These are phyloP conservation scores for Carex sylvatica DNA, from an alignment of 202 grass and related monocot species.

Conservation along the genomic window DNA sequence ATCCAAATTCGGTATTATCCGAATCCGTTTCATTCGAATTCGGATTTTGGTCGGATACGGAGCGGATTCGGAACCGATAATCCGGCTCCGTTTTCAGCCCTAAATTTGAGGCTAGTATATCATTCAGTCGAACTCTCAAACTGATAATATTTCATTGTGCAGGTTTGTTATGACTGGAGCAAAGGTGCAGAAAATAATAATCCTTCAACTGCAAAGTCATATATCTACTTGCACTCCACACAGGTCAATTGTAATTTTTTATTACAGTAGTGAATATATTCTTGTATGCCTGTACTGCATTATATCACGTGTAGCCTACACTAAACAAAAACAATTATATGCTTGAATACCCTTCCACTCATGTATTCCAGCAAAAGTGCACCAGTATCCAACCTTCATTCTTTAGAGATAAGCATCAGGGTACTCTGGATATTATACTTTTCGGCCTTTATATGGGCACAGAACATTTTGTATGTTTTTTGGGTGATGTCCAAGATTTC, in stretches of 20 bases:
- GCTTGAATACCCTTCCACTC: background rate
- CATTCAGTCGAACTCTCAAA: background rate
- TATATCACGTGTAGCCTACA: no score
- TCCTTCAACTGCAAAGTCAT: constrained; percentile 71
- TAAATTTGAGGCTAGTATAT: no score
- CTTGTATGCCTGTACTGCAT: background rate
- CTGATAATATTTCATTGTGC: constrained; percentile 23
- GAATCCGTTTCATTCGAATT: no score
- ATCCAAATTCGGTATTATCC: no score
- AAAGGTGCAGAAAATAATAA: constrained; percentile 91
- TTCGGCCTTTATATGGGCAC: background rate
- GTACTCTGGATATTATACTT: background rate
- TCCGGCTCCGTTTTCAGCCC: no score
- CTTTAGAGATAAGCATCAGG: background rate
- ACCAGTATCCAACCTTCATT: background rate
- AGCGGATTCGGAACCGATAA: no score
- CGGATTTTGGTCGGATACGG: no score
- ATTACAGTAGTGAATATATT: constrained; percentile 13
- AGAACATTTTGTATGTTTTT: background rate
- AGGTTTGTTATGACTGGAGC: constrained; percentile 94
- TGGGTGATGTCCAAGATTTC: background rate
- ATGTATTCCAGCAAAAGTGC: background rate
- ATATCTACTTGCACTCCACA: constrained; percentile 78
- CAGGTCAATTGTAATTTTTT: constrained; percentile 48
- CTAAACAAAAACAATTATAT: background rate